Evolutionary conservation across 768 basidiomycete species (phyloP).

Genomic region (Hygrocybe punicea): DNA sequence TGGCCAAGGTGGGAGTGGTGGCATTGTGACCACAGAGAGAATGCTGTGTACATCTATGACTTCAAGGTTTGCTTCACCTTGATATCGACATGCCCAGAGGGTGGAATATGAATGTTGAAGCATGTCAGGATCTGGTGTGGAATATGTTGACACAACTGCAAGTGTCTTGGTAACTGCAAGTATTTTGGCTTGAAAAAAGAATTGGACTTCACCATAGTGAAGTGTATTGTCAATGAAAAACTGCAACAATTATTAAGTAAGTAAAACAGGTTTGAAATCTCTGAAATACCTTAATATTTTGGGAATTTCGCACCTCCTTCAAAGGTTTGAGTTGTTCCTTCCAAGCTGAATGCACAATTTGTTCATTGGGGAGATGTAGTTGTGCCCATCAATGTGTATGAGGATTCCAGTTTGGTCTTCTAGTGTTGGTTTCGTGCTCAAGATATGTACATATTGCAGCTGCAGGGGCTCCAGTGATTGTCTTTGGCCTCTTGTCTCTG

Average conservation of each 20-base stretch:
- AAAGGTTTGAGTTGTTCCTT: constrained; percentile 10
- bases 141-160: constrained; percentile 12
- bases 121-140: constrained; percentile 6
- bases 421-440: not conserved
- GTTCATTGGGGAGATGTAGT: constrained; percentile 23
- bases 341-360: constrained; percentile 21
- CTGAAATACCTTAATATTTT: constrained; percentile 4
- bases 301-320: not conserved
- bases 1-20: constrained; percentile 18
- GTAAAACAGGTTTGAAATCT: not conserved
- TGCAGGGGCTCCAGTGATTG: not conserved
- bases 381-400: constrained; percentile 20
- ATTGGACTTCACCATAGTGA: constrained; percentile 22
- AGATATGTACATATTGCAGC: constrained; percentile 20
- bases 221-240: constrained; percentile 11
- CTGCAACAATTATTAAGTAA: constrained; percentile 3
- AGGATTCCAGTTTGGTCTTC: constrained; percentile 12
- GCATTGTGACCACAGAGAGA: constrained; percentile 23
- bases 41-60: constrained; percentile 14
- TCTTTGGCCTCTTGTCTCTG: not conserved
- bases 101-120: no score
- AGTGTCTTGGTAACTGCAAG: constrained; percentile 7
- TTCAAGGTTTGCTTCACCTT: constrained; percentile 4
- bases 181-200: constrained; percentile 10
- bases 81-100: constrained; percentile 14